Evolutionary conservation across 768 basidiomycete genomes (phyloP).

Genomic region (Xanthoconium purpureum): DNA sequence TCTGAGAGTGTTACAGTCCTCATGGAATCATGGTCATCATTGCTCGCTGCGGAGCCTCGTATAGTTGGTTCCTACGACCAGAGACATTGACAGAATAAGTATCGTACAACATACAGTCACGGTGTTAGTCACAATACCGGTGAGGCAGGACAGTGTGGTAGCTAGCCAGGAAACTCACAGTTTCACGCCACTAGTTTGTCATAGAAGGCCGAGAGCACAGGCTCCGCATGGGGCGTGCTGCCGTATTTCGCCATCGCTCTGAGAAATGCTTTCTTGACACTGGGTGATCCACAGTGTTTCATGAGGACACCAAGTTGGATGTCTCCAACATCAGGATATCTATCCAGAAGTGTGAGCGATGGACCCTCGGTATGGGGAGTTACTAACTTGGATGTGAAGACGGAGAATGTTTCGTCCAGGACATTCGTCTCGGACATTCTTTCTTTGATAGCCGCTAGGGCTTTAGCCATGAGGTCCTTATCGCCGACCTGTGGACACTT

Average conservation of each 20-base stretch:
- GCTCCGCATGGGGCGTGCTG: constrained; percentile 8
- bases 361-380: neutral
- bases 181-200: constrained; percentile 8
- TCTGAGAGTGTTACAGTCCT: too few species aligned
- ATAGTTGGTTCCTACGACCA: too few species aligned
- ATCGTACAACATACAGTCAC: neutral
- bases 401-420: constrained; percentile 26
- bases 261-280: constrained; percentile 17
- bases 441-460: constrained; percentile 18
- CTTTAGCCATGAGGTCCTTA: constrained; percentile 13
- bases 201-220: constrained; percentile 16
- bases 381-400: constrained; percentile 24
- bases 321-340: constrained; percentile 17
- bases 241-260: neutral
- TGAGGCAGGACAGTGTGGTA: too few species aligned
- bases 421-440: constrained; percentile 19
- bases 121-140: neutral
- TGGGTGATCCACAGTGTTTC: constrained; percentile 1
- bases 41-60: too few species aligned
- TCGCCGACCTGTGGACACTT: constrained; percentile 10
- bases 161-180: neutral
- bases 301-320: constrained; percentile 18
- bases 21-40: too few species aligned
- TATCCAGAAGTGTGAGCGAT: constrained; percentile 1
- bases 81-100: too few species aligned